phyloP scores from a whole-genome alignment of 305 asterid species.

The Fraxinus angustifolia region DNA sequence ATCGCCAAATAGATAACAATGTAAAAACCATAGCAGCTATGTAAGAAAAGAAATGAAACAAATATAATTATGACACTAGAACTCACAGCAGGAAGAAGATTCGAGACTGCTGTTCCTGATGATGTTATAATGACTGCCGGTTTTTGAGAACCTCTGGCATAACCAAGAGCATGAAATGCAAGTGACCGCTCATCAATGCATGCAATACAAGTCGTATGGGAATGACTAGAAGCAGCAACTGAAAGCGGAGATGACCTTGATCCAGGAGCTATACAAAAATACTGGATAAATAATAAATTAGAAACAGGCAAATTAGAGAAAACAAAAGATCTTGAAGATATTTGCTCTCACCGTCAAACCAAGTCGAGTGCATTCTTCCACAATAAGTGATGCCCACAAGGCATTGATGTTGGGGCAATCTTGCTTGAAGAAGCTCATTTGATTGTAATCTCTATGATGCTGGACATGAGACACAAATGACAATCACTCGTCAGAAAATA shows the following conservation, averaged over 20 bases:
- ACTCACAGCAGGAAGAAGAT: conserved; percentile 98
- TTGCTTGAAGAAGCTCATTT: conserved; percentile 30
- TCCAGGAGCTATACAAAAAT: conserved; percentile 97
- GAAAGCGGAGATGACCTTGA: conserved; percentile 95
- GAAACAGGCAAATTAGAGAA: conserved; percentile 17
- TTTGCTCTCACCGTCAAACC: conserved; percentile 79
- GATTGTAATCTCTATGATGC: conserved; percentile 43
- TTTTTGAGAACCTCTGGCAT: conserved; percentile 79
- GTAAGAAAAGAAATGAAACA: background rate
- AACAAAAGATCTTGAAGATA: conserved; percentile 18
- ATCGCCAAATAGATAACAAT: background rate
- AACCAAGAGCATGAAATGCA: conserved; percentile 96
- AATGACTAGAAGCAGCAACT: conserved; percentile 91
- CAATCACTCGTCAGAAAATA: conserved; percentile 7
- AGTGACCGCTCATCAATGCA: conserved; percentile 96
- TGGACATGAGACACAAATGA: conserved; percentile 36
- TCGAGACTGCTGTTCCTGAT: conserved; percentile 97
- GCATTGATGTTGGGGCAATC: conserved; percentile 74
- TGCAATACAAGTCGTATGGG: conserved; percentile 72
- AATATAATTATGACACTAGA: conserved; percentile 11
- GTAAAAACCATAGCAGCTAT: background rate
- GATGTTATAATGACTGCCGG: conserved; percentile 92
- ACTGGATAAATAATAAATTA: conserved; percentile 55
- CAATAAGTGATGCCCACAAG: conserved; percentile 88
- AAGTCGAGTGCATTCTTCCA: conserved; percentile 93